Evolutionary conservation across 2,329 filamentous ascomycete species (phyloP).

Genomic region (Ophiostoma ulmi): DNA sequence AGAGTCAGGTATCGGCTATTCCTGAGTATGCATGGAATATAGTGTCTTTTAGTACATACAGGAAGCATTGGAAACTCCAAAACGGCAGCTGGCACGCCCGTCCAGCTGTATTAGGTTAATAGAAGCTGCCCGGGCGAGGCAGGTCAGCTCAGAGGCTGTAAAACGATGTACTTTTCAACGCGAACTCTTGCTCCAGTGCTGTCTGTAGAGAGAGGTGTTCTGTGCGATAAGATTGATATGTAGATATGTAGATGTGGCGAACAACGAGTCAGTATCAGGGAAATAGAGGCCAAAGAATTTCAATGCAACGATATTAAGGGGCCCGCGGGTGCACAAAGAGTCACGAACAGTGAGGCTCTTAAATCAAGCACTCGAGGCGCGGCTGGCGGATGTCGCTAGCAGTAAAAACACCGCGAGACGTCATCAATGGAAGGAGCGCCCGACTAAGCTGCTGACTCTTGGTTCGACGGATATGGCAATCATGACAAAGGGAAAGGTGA

Average conservation of each 20-base stretch:
- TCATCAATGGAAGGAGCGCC: not conserved
- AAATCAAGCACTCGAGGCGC: not conserved
- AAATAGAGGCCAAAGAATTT: not conserved
- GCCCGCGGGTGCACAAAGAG: not conserved
- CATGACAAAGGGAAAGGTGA: constrained; percentile 7
- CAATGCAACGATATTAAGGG: constrained; percentile 2
- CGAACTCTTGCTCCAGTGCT: not conserved
- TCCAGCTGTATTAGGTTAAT: not conserved
- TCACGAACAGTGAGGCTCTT: not conserved
- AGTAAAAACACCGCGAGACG: not conserved
- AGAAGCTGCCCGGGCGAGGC: not conserved
- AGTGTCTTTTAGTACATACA: not conserved
- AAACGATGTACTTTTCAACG: not conserved
- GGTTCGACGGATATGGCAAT: not conserved
- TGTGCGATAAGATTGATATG: not conserved
- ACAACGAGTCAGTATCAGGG: not conserved
- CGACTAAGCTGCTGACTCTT: not conserved
- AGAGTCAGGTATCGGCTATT: not conserved
- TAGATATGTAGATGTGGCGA: not conserved
- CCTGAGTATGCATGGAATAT: not conserved
- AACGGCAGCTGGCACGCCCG: not conserved
- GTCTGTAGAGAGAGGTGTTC: not conserved
- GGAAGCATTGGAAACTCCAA: not conserved
- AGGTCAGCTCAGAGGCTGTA: not conserved
- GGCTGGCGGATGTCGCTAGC: not conserved